phyloP scores from a whole-genome alignment of 2,329 filamentous ascomycete species.

The Tricladium varicosporioides region DNA sequence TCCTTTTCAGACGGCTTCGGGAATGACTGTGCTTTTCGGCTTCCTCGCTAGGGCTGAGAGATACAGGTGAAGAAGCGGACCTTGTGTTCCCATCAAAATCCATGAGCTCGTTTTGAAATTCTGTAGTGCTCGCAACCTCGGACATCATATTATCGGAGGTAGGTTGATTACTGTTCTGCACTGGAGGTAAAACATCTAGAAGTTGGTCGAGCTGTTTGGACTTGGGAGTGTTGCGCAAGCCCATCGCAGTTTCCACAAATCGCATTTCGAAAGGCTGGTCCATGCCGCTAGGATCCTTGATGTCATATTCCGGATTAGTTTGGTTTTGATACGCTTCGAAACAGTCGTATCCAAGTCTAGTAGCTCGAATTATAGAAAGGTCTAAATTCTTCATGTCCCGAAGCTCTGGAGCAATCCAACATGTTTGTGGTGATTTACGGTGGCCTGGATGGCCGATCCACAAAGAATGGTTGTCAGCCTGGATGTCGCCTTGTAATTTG shows the following conservation, averaged over 20 bases:
- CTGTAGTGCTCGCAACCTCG: too few species aligned
- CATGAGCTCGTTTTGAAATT: too few species aligned
- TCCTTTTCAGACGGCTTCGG: not conserved
- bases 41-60: not conserved
- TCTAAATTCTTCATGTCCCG: constrained; percentile 26
- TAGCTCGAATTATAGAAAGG: constrained; percentile 30
- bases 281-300: constrained; percentile 24
- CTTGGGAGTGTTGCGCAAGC: constrained; percentile 3
- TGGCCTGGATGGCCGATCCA: constrained; percentile 31
- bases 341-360: constrained; percentile 35
- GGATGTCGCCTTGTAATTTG: constrained; percentile 25
- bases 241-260: constrained; percentile 33
- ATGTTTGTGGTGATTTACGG: constrained; percentile 13
- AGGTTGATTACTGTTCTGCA: not conserved
- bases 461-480: constrained; percentile 20
- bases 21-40: not conserved
- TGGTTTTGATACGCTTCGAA: constrained; percentile 21
- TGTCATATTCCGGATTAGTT: constrained; percentile 27
- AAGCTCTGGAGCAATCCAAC: constrained; percentile 32
- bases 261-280: constrained; percentile 32
- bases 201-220: not conserved
- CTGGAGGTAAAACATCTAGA: not conserved
- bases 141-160: too few species aligned
- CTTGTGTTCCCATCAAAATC: too few species aligned
- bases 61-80: not conserved